These are phyloP conservation scores for Moesziomyces antarcticus DNA, from an alignment of 1,284 basidiomycete species.

Conservation along the genomic window DNA sequence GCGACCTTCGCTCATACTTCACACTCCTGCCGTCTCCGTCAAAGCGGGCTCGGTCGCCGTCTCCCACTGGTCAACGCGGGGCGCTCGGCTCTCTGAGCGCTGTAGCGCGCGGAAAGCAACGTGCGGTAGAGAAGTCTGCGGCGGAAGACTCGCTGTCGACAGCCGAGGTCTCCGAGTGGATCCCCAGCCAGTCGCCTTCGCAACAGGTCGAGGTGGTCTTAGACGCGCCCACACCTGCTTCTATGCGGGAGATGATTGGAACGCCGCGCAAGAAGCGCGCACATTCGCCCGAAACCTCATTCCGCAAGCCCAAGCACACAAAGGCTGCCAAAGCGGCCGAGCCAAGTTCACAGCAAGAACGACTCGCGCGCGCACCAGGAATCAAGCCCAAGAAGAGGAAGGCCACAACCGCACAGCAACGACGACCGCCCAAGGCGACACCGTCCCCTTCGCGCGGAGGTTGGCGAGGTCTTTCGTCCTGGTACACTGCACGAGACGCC, in stretches of 20 bases:
- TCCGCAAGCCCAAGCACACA: neutral
- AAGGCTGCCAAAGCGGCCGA: neutral
- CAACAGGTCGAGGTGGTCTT: neutral
- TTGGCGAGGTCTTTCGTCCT: constrained; percentile 20
- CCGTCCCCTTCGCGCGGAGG: constrained; percentile 17
- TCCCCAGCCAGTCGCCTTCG: neutral
- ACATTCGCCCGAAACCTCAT: neutral
- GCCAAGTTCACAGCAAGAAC: neutral
- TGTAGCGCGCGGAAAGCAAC: neutral
- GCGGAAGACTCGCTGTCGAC: no score
- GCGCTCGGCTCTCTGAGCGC: neutral
- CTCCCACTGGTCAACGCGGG: no score
- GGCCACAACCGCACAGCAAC: neutral
- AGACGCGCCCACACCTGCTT: neutral
- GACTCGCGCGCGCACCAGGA: no score
- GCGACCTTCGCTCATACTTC: constrained; percentile 26
- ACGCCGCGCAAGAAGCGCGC: neutral
- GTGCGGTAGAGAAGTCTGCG: neutral
- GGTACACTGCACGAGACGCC: constrained; percentile 20
- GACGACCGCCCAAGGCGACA: constrained; percentile 3
- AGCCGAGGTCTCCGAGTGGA: neutral
- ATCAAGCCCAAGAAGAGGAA: neutral
- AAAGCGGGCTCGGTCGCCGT: neutral
- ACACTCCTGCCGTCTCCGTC: neutral
- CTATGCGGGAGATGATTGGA: neutral